These are phyloP conservation scores for Macrophomina tecta DNA, from an alignment of 2,329 filamentous ascomycete species.

Conservation along the genomic window DNA sequence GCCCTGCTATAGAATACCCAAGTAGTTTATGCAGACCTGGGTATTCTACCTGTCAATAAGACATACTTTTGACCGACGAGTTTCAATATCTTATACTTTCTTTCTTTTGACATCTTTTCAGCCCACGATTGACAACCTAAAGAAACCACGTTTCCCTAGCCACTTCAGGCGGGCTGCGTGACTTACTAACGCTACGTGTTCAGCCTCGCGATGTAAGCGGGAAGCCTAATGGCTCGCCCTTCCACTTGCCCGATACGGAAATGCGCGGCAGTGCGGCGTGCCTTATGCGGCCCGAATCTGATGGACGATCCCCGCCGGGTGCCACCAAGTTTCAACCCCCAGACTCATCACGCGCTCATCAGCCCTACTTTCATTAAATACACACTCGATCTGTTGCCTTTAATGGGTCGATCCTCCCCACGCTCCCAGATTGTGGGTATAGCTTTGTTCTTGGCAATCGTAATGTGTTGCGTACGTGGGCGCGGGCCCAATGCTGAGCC, in stretches of 20 bases:
- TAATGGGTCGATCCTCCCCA: too few relatives aligned
- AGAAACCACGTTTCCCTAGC: too few relatives aligned
- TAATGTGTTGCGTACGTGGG: neutral
- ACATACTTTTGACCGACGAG: too few relatives aligned
- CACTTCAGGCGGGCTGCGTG: too few relatives aligned
- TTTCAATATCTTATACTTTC: too few relatives aligned
- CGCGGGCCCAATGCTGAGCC: neutral
- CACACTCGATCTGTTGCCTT: neutral
- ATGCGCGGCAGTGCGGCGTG: slow-evolving; percentile 7
- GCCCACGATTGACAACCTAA: too few relatives aligned
- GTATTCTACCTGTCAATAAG: too few relatives aligned
- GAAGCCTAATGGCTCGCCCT: neutral
- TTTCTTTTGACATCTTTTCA: too few relatives aligned
- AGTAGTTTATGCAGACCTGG: too few relatives aligned
- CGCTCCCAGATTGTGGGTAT: neutral
- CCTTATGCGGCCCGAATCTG: slow-evolving; percentile 2
- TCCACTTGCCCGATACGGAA: neutral
- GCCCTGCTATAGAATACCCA: too few relatives aligned
- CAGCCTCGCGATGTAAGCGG: neutral
- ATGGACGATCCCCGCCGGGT: neutral
- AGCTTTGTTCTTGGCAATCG: neutral
- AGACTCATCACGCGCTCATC: neutral
- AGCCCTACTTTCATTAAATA: neutral
- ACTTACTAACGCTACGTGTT: neutral
- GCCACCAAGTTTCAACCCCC: neutral